A percentile compares a stretch with the other conserved stretches of the same genome.
phyloP scores from a whole-genome alignment of 2,329 filamentous ascomycete species.

The Aureobasidium pullulans region DNA sequence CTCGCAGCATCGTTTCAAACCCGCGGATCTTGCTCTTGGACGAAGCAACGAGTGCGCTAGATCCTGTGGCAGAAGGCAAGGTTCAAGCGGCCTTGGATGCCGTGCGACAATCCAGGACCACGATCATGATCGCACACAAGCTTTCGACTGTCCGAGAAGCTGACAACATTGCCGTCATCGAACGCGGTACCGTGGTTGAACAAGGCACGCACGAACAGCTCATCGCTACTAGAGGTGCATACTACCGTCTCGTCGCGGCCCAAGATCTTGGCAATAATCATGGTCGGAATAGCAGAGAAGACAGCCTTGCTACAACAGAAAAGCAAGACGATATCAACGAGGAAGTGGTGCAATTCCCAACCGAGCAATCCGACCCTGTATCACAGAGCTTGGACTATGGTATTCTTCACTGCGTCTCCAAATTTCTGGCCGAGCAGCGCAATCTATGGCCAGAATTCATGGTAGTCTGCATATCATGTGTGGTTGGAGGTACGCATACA shows the following conservation, averaged over 20 bases:
- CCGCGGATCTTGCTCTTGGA: conserved; percentile 95
- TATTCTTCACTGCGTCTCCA: background rate
- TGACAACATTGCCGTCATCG: conserved; percentile 70
- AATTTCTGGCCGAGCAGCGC: conserved; percentile 27
- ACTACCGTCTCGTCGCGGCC: conserved; percentile 37
- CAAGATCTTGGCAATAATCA: conserved; percentile 35
- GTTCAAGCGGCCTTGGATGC: conserved; percentile 83
- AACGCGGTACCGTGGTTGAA: conserved; percentile 35
- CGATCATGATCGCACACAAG: conserved; percentile 93
- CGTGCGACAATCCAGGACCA: conserved; percentile 82
- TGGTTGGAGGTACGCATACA: conserved; percentile 50
- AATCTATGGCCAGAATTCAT: conserved; percentile 70
- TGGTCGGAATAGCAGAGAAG: too few species aligned
- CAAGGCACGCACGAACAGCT: conserved; percentile 37
- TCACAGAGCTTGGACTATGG: background rate
- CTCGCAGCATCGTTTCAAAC: conserved; percentile 85
- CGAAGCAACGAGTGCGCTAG: conserved; percentile 90
- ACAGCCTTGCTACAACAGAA: background rate
- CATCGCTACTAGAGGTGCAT: conserved; percentile 31
- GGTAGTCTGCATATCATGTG: conserved; percentile 73
- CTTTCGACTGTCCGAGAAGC: conserved; percentile 94
- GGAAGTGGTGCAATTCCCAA: background rate
- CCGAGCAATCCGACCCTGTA: background rate
- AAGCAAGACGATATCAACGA: background rate
- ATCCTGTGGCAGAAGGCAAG: conserved; percentile 92